Evolutionary conservation across 768 basidiomycete species (phyloP), one percentile per base, ranked within the genome.

Genomic region (Lentinula lateritia): DNA sequence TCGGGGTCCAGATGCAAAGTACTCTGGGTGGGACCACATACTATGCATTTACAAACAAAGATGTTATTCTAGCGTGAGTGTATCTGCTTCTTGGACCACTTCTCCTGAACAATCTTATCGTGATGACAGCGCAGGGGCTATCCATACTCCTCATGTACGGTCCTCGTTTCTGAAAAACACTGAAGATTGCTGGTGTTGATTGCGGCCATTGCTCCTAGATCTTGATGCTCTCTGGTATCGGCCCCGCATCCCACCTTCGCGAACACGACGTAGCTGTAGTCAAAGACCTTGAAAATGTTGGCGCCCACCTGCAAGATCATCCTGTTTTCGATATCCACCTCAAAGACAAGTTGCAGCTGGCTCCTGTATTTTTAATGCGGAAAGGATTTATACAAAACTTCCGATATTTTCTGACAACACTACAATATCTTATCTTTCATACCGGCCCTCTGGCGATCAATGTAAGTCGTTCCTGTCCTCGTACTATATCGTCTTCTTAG

Each of bases 181-280:
- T 28, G 23, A 60, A 2, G 15, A 20, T 16, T 28, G 3, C 15
- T 5, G 18, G 16, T 28, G 32, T 12, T 48, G 10, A 58, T 18
- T 20, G 28, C 35, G 10, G 6, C 3, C 20, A 7, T 16, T 7
- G n/a, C 18, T 13, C n/a, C 20, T 73, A 89, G 75, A 80, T 90
- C 55, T 77, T 90, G 13, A 80, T 89, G 79, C 77, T 90, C 16
- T 90, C 89, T 41, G 93, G 93, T 10, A 74, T 95, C 52, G 93
- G 92, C 2, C 89, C 90, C 39, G 77, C 79, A 1, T 75, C 75
- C 0, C 78, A 89, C 12, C 77, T 93, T 41, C 64, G 75, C 10
- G 70, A 75, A 41, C 74, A 85, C 60, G 71, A 72, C 5, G 86
- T 95, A 20, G 75, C 82, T 0, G 72, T 86, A 35, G 73, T 87